Base-by-base conservation (phyloP, 768 basidiomycete genomes). In the Boletus fagicola region DNA sequence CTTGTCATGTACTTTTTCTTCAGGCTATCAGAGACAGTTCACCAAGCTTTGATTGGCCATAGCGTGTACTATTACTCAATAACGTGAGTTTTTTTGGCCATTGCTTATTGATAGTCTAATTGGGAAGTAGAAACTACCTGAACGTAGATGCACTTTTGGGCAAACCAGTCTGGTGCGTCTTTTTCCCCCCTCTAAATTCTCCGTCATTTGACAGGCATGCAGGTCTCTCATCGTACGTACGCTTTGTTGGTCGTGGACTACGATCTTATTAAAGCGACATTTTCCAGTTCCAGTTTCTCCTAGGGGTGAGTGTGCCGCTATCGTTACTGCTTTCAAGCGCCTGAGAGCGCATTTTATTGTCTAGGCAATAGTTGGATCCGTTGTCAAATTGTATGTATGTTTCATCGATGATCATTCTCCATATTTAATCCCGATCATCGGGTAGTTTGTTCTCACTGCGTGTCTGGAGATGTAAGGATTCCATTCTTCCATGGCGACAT, bases 401-500 rank as follows among this genome's bases (percentile, higher is more conserved):
- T 13, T 49, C 38, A 44, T 26, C 45, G 18, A 5, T 4, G 6
- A 30, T n/a, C 18, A 6, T 58, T 40, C n/a, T 22, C 8, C 12
- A 20, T 35, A 24, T 49, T 49, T 20, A 20, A 13, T 38, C 38
- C 35, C 49, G 10, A 52, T 35, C 24, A 2, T 28, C 46, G 26
- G 26, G n/a, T 49, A 86, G 83, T 42, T 76, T 77, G 49, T 86
- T 84, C 56, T 75, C 81, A 1, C 72, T 85, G 70, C 80, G 84
- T 15, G 84, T 86, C 16, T 86, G 83, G 83, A 71, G 83, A 68
- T 86, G 84, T 85, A 68, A 56, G 70, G 16, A 53, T 62, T 72
- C 31, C 48, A 65, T n/a, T 56, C 9, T 18, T 49, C 20, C 8
- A 9, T 38, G 18, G 42, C 35, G 12, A 35, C 40, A 39, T n/a